phyloP scores from a whole-genome alignment of 2,329 filamentous ascomycete genomes.

The Cladosporium sp. region DNA sequence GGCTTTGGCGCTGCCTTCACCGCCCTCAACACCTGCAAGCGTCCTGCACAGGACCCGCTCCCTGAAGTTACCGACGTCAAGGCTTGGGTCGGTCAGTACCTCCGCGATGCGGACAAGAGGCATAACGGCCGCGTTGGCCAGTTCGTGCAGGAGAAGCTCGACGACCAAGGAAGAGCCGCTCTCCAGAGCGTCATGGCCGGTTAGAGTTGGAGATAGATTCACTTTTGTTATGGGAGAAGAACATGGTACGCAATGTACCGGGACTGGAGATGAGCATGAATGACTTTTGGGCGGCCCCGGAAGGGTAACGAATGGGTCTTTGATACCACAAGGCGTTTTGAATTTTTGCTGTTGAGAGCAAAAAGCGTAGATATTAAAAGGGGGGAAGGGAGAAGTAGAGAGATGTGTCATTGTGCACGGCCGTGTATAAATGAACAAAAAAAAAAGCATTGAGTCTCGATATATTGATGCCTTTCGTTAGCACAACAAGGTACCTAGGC shows the following conservation, averaged over 20 bases:
- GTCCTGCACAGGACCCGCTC: constrained; percentile 70
- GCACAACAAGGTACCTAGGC: no score
- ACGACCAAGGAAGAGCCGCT: constrained; percentile 36
- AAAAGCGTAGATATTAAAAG: no score
- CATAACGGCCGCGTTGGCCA: constrained; percentile 65
- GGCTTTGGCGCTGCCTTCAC: constrained; percentile 95
- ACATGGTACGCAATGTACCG: background rate
- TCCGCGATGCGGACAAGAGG: constrained; percentile 71
- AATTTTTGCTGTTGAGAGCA: background rate
- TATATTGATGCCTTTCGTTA: no score
- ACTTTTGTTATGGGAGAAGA: background rate
- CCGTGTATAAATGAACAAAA: constrained; percentile 1
- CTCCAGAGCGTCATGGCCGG: constrained; percentile 34
- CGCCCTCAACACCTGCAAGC: constrained; percentile 83
- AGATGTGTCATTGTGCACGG: background rate
- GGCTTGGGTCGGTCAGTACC: constrained; percentile 74
- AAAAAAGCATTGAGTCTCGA: no score
- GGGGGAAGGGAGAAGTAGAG: background rate
- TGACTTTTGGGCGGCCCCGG: no score
- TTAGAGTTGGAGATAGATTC: constrained; percentile 15
- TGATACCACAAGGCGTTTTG: constrained; percentile 8
- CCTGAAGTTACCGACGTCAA: constrained; percentile 76
- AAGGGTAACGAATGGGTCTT: background rate
- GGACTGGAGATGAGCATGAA: no score
- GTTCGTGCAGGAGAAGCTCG: constrained; percentile 68